These are phyloP conservation scores for Mimosa bimucronata DNA, from an alignment of 306 rosid species.

Conservation along the genomic window DNA sequence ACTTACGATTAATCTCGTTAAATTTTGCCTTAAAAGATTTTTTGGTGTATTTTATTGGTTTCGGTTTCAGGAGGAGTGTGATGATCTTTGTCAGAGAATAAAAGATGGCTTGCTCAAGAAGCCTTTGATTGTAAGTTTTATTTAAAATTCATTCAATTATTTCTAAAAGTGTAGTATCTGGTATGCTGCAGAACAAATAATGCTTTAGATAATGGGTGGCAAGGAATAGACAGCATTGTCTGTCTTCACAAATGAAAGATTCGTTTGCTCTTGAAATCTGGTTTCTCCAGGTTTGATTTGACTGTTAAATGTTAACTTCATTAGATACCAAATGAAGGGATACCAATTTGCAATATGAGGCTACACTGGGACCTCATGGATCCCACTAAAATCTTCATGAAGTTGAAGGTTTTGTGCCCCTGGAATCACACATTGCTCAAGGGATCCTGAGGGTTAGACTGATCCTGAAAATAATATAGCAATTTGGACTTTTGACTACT, in stretches of 20 bases:
- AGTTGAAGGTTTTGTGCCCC: neutral
- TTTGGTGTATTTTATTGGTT: slow-evolving; percentile 32
- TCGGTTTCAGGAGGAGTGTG: slow-evolving; percentile 78
- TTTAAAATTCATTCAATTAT: slow-evolving; percentile 9
- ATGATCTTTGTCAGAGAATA: slow-evolving; percentile 69
- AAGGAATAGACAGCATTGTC: slow-evolving; percentile 22
- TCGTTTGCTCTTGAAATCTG: neutral
- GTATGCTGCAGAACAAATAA: slow-evolving; percentile 12
- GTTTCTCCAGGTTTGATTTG: neutral
- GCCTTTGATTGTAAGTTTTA: slow-evolving; percentile 65
- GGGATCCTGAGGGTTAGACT: neutral
- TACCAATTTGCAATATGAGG: neutral
- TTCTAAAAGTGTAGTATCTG: slow-evolving; percentile 33
- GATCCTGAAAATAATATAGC: neutral
- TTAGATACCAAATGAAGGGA: neutral
- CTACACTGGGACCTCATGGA: neutral
- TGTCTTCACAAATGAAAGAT: slow-evolving; percentile 16
- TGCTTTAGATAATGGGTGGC: slow-evolving; percentile 26
- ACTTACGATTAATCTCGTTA: neutral
- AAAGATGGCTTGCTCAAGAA: slow-evolving; percentile 65
- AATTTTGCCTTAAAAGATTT: slow-evolving; percentile 27
- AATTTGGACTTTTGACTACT: neutral
- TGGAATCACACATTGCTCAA: neutral
- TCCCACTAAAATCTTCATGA: neutral
- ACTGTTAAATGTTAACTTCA: slow-evolving; percentile 1